phyloP scores from a whole-genome alignment of 2,329 filamentous ascomycete genomes.

The Colletotrichum camelliae region DNA sequence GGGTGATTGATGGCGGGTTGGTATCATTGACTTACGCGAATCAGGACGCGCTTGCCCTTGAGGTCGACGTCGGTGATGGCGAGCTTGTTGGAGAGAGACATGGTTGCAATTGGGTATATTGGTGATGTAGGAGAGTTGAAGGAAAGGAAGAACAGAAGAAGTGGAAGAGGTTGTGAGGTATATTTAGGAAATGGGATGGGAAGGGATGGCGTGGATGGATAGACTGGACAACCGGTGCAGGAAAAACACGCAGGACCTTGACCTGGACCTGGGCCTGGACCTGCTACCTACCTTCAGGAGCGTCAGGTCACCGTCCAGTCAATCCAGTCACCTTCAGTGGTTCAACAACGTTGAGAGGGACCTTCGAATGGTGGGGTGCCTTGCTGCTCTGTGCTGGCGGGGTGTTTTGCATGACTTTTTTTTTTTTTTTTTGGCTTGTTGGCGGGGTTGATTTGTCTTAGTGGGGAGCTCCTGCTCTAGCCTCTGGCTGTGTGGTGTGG shows the following conservation, averaged over 20 bases:
- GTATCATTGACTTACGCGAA: slow-evolving; percentile 73
- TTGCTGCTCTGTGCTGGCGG: slow-evolving; percentile 26
- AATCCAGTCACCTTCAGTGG: slow-evolving; percentile 7
- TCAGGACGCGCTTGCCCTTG: slow-evolving; percentile 97
- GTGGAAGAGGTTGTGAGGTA: slow-evolving; percentile 20
- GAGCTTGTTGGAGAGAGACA: slow-evolving; percentile 99
- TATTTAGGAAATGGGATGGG: slow-evolving; percentile 24
- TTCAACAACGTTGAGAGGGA: slow-evolving; percentile 22
- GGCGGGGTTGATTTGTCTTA: slow-evolving; percentile 25
- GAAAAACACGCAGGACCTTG: slow-evolving; percentile 8
- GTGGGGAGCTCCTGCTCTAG: slow-evolving; percentile 4
- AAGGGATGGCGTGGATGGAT: slow-evolving; percentile 17
- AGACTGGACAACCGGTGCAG: not conserved
- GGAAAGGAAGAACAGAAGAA: slow-evolving; percentile 25
- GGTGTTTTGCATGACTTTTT: slow-evolving; percentile 19
- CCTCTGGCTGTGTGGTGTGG: not conserved
- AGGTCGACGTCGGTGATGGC: slow-evolving; percentile 95
- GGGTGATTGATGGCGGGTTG: not conserved
- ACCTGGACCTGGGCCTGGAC: not conserved
- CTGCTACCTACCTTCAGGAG: not conserved
- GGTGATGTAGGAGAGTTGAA: slow-evolving; percentile 24
- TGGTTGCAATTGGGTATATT: slow-evolving; percentile 49
- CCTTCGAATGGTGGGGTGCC: slow-evolving; percentile 26
- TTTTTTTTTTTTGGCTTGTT: slow-evolving; percentile 21
- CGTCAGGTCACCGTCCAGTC: not conserved